Evolutionary conservation across 2,329 filamentous ascomycete species (phyloP), one percentile per base, ranked within the genome.

Genomic region (Cercospora berteroae): DNA sequence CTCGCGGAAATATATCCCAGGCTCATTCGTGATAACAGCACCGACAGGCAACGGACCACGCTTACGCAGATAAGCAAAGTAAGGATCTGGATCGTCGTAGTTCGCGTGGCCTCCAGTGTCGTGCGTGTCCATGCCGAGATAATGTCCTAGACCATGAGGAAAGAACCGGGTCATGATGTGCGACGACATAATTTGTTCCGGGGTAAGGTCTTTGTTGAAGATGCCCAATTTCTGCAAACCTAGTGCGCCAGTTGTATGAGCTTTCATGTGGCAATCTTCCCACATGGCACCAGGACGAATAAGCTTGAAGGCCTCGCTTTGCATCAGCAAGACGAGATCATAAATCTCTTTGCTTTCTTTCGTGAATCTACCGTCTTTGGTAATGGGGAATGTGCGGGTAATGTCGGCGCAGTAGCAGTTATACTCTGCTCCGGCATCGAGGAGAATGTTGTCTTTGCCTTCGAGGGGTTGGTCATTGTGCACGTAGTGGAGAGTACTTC

Each of bases 11-110:
- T 94, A 94, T 44, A 89, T 89, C 20, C 95, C 95, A 12, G 95
- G 95, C 82, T 99, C 95, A 44, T 98, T 94, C 0, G 95, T 99
- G 63, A 99, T 89, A 25, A 99, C 92, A 60, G 90, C 90, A 7
- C 91, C 90, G 10, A 71, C 74, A 13, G 74, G 75, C 63, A 78
- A 25, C 16, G 63, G 70, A 12, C 76, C 76, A 63, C 95, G 84
- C 44, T 96, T 89, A 55, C 95, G 85, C 68, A 99, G 82, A 77
- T 97, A 98, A 63, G 88, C 86, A 81, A 97, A 98, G 85, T 97
- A 88, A 39, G 87, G 83, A 77, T 99, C 94, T 67, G 86, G 82
- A 77, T 99, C 95, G 8, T 75, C 75, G 72, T 84, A 83, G 70
- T 84, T 81, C 1, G 83, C 77, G 44, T 84, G 80, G 2, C 83